Base-by-base conservation (phyloP, 345 rosid genomes). In the Boechera divaricarpa region DNA sequence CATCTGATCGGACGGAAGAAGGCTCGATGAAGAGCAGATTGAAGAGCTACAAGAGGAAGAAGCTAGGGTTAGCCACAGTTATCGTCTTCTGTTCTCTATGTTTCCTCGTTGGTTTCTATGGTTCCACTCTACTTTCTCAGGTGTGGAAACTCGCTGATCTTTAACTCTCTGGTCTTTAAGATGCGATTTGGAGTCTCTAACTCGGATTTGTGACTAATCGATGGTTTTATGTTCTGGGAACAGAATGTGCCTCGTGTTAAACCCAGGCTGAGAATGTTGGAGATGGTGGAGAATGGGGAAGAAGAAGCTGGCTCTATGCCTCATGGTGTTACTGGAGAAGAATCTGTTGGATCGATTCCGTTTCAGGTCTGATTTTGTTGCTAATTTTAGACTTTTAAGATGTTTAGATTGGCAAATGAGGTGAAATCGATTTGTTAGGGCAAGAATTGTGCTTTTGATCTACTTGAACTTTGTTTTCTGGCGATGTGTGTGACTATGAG, bases 71-170 rank as follows among this genome's bases (percentile, higher is more conserved):
- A 39, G 77, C 85, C 6, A 59, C 82, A 44, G 78, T 73, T 49
- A 38, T 81, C 35, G 8, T 79, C 64, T 81, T 90, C 56, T 90
- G 89, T 66, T 80, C 76, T 10, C 72, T 90, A 63, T 90, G 84
- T 82, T 92, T 92, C 86, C 67, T 88, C 64, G 73, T 81, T 47
- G 97, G 97, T 1, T 86, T 92, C 79, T 92, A 83, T 61, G 80
- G 79, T 21, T 86, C 93, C 35, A 64, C 82, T 33, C 74, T 88
- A 33, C 76, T 88, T 49, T 82, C 87, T 57, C 87, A 81, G 82
- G 92, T 87, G 21, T 32, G 68, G 13, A 16, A 12, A 7, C 21
- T 21, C 42, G 16, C 41, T 61, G 69, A 47, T 72, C 33, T 3
- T 2, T 2, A 10, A 31, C 2, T 10, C 38, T 52, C 2, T 21